phyloP scores from a whole-genome alignment of 2,329 filamentous ascomycete genomes.

The Penicillium oxalicum region DNA sequence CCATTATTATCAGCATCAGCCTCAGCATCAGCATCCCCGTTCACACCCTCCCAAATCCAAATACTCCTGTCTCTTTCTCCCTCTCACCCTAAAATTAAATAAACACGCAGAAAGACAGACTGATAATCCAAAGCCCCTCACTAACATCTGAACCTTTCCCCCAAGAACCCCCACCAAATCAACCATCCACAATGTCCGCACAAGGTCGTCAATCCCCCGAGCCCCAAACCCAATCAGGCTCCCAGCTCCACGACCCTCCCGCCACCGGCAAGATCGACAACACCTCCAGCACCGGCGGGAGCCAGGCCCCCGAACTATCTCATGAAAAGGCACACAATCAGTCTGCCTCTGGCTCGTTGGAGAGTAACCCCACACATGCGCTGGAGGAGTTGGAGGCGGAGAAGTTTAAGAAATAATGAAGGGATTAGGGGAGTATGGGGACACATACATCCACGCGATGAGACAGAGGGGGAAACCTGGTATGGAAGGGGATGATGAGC shows the following conservation, averaged over 20 bases:
- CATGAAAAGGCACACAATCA: slow-evolving; percentile 25
- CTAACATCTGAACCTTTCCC: neutral
- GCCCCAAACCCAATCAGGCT: slow-evolving; percentile 60
- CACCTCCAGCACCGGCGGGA: neutral
- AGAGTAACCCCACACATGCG: slow-evolving; percentile 40
- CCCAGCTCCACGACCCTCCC: slow-evolving; percentile 56
- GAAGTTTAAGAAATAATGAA: slow-evolving; percentile 22
- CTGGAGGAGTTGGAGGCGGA: slow-evolving; percentile 34
- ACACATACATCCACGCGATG: neutral
- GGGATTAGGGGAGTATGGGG: neutral
- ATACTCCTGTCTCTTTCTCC: too few relatives aligned
- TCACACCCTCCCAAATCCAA: too few relatives aligned
- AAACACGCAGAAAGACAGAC: too few relatives aligned
- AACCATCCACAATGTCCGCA: slow-evolving; percentile 49
- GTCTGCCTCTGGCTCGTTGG: slow-evolving; percentile 16
- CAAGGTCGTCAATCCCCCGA: slow-evolving; percentile 72
- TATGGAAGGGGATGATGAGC: too few relatives aligned
- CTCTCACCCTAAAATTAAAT: too few relatives aligned
- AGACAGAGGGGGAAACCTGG: neutral
- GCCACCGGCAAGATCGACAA: slow-evolving; percentile 51
- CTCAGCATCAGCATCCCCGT: too few relatives aligned
- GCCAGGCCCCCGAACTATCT: slow-evolving; percentile 8
- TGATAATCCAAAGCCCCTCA: too few relatives aligned
- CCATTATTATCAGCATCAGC: too few relatives aligned
- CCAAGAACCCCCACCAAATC: neutral